Base-by-base conservation (phyloP, 1,284 basidiomycete species). In the Ustilago xerochloae region DNA sequence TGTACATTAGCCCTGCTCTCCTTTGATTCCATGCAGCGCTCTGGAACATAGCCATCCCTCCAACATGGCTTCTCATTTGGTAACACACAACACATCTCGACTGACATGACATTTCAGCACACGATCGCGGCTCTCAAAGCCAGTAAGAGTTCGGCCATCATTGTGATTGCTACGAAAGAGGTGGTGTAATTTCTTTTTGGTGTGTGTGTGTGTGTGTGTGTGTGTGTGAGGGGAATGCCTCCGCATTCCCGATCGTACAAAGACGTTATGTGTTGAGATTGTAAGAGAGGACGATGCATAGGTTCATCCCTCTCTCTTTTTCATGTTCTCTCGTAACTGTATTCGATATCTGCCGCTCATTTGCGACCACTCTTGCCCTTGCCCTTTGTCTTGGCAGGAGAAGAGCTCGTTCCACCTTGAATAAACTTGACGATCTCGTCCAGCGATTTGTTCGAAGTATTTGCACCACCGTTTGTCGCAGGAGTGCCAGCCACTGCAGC, bases 391-490 rank as follows among this genome's bases (percentile, higher is more conserved):
- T 78, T 75, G 50, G 43, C 46, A 12, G 67, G 28, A 10, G 59
- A 36, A 18, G 61, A 54, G 24, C 48, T 60, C 20, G 67, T 60
- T 6, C 70, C 74, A 28, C 80, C 80, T 52, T 80, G 79, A 55
- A 81, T 81, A 69, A 76, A 81, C n/a, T 64, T 50, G 26, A 81
- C 80, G 18, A 81, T 67, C 49, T 81, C 80, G 48, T 81, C 80
- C 24, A 81, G 50, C 58, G 79, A 79, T 54, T 75, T 65, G 55
- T 61, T 49, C n/a, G 53, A 59, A 15, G 49, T 38, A 6, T 41
- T 47, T 18, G 41, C 41, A 10, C 41, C 22, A 24, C 41, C 41
- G n/a, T n/a, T 29, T 18, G 45, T 30, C 4, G 43, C 35, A 54
- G 26, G 20, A 9, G 50, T 49, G n/a, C 38, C 26, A 4, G 51